These are phyloP conservation scores for Sporothrix pallida DNA, from an alignment of 2,329 filamentous ascomycete species.

Conservation along the genomic window DNA sequence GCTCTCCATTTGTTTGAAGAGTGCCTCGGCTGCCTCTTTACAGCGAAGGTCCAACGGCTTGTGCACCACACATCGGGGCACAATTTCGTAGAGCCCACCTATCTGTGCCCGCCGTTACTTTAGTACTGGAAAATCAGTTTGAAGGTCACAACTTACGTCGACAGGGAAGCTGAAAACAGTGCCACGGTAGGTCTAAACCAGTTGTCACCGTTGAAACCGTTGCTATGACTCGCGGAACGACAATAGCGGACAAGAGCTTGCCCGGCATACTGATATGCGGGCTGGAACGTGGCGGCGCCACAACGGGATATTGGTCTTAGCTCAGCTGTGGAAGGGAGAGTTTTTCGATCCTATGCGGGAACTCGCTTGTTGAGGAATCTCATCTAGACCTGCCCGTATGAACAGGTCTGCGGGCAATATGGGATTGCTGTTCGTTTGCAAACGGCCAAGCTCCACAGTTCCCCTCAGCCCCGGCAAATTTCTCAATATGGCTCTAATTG, in stretches of 20 bases:
- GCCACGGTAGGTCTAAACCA: neutral
- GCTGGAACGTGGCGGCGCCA: neutral
- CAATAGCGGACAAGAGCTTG: neutral
- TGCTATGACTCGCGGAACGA: neutral
- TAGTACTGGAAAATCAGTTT: neutral
- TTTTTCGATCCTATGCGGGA: neutral
- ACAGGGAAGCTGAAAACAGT: neutral
- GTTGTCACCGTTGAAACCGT: neutral
- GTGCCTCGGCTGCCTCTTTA: neutral
- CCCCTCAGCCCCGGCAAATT: neutral
- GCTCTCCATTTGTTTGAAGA: neutral
- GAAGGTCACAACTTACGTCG: neutral
- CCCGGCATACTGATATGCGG: neutral
- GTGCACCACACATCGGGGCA: neutral
- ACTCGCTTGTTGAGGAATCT: neutral
- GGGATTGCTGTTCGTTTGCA: neutral
- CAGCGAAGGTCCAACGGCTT: neutral
- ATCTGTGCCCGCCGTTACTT: neutral
- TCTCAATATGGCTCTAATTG: neutral
- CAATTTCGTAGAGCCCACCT: neutral
- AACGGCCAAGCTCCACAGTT: neutral
- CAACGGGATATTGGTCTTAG: neutral
- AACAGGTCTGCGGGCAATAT: neutral
- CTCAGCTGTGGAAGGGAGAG: neutral
- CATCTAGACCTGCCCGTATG: neutral